These are phyloP conservation scores for Paramecium octaurelia DNA, from an alignment of 73 alveolate genomes.

Conservation along the genomic window DNA sequence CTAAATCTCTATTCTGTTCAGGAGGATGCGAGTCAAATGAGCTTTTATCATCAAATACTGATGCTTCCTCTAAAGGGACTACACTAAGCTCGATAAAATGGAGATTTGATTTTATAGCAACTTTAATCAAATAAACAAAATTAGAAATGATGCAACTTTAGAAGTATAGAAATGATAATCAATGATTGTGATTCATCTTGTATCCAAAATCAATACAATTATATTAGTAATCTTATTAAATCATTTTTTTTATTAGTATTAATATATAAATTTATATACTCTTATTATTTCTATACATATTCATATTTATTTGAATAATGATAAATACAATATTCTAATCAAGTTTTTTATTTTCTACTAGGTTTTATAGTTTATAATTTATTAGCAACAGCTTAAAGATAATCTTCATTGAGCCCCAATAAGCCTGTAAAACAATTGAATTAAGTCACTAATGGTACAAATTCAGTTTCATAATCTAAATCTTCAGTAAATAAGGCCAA, in stretches of 20 bases:
- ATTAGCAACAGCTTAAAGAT: background rate
- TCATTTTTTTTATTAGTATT: too few relatives aligned
- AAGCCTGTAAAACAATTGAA: background rate
- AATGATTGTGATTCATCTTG: background rate
- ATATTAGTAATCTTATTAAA: too few relatives aligned
- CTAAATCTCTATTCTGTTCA: background rate
- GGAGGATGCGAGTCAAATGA: background rate
- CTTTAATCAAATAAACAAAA: background rate
- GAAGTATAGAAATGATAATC: background rate
- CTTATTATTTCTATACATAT: too few relatives aligned
- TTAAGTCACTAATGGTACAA: background rate
- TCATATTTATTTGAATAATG: too few relatives aligned
- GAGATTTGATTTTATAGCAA: background rate
- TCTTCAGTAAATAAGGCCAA: background rate
- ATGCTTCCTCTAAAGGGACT: background rate
- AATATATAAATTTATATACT: too few relatives aligned
- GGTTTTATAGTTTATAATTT: too few relatives aligned
- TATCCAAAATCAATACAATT: background rate
- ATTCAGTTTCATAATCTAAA: background rate
- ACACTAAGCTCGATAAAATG: background rate
- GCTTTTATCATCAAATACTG: background rate
- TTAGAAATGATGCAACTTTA: background rate
- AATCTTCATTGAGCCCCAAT: background rate
- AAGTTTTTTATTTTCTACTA: too few relatives aligned
- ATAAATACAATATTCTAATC: too few relatives aligned